Percentiles rank a stretch among this genome's conserved stretches.
Conservation (phyloP, 257 asterid species). For the Haberlea rhodopensis region DNA sequence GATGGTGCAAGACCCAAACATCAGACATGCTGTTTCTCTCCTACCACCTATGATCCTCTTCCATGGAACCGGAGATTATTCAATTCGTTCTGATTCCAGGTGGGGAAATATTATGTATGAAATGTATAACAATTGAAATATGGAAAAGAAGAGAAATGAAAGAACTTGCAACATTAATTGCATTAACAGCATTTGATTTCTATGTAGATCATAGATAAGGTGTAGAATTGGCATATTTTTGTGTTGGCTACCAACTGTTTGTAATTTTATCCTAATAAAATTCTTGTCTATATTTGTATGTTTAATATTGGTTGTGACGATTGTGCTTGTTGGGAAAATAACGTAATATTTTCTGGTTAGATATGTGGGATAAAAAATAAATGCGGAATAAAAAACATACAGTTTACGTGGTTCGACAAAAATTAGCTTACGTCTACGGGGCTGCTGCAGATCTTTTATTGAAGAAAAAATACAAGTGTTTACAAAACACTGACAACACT, state of each 20-base stretch:
- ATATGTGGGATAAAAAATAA: too few species aligned
- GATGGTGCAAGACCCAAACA: slow-evolving; percentile 57
- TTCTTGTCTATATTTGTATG: background rate
- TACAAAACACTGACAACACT: too few species aligned
- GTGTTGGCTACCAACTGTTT: background rate
- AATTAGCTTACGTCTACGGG: too few species aligned
- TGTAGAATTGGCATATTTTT: background rate
- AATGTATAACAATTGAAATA: background rate
- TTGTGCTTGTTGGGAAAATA: background rate
- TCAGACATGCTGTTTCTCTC: slow-evolving; percentile 53
- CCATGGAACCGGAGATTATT: slow-evolving; percentile 92
- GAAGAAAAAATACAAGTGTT: too few species aligned
- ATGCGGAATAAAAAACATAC: too few species aligned
- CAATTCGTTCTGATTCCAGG: slow-evolving; percentile 89
- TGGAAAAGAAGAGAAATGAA: too few species aligned
- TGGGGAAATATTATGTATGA: slow-evolving; percentile 12
- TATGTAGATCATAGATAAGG: background rate
- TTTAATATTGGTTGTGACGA: background rate
- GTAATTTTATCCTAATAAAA: too few species aligned
- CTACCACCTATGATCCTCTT: slow-evolving; percentile 80
- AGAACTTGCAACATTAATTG: too few species aligned
- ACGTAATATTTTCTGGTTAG: too few species aligned
- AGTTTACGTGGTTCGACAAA: too few species aligned
- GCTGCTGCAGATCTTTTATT: too few species aligned
- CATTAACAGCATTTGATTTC: background rate